phyloP scores from a whole-genome alignment of 345 rosid species.

The Boechera retrofracta region DNA sequence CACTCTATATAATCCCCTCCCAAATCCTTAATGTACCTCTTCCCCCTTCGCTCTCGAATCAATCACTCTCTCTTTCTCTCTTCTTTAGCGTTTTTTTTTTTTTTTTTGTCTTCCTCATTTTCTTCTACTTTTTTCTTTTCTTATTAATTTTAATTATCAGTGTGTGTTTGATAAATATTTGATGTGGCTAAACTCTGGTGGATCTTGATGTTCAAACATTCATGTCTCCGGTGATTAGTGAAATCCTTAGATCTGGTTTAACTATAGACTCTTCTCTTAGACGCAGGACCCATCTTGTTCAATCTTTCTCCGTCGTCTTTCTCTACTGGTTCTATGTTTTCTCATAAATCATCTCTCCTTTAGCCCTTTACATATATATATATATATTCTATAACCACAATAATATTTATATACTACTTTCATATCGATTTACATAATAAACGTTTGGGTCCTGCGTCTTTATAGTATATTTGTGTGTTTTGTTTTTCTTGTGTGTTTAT shows the following conservation, averaged over 20 bases:
- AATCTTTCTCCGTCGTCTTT: constrained; percentile 95
- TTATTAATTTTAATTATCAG: background rate
- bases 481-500: background rate
- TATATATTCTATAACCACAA: constrained; percentile 1
- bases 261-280: constrained; percentile 66
- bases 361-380: constrained; percentile 23
- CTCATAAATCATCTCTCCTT: constrained; percentile 56
- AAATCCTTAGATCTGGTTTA: constrained; percentile 48
- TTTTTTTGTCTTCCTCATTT: background rate
- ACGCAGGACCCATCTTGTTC: constrained; percentile 98
- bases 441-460: constrained; percentile 34
- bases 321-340: constrained; percentile 97
- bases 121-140: background rate
- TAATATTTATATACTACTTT: background rate
- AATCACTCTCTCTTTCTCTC: constrained; percentile 5
- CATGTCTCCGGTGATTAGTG: constrained; percentile 52
- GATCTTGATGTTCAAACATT: constrained; percentile 50
- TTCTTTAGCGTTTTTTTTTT: background rate
- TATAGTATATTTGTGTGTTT: background rate
- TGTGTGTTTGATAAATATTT: background rate
- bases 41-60: constrained; percentile 37
- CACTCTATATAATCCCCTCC: constrained; percentile 34
- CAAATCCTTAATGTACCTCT: constrained; percentile 33
- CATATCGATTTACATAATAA: background rate
- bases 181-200: constrained; percentile 27